Evolutionary conservation across 1,284 basidiomycete species (phyloP).

Genomic region (Boletus subluridellus): DNA sequence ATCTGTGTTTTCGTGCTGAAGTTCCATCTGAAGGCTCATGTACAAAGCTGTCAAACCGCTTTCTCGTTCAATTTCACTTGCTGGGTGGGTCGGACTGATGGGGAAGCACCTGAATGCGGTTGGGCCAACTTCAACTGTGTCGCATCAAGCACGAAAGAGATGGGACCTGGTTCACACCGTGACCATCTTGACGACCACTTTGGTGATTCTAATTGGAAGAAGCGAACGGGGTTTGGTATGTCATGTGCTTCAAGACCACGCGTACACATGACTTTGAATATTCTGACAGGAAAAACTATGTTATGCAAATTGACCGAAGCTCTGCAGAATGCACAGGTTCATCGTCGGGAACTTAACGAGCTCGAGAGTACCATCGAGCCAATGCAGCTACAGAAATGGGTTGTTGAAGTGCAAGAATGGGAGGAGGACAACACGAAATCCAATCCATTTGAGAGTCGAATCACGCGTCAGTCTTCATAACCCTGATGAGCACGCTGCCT

Average conservation of each 20-base stretch:
- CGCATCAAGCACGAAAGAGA: conserved; percentile 5
- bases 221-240: not conserved
- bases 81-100: not conserved
- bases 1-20: not conserved
- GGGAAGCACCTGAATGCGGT: not conserved
- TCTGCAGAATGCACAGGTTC: not conserved
- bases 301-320: not conserved
- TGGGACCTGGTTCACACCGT: not conserved
- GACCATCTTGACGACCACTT: conserved; percentile 1
- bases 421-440: not conserved
- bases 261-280: not conserved
- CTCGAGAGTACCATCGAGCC: not conserved
- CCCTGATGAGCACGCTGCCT: no score
- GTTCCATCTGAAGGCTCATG: conserved; percentile 3
- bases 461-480: no score
- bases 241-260: no score
- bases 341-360: not conserved
- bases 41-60: not conserved
- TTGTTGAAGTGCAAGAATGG: not conserved
- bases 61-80: not conserved
- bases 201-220: conserved; percentile 5
- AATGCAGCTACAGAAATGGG: not conserved
- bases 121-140: not conserved
- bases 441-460: conserved; percentile 7
- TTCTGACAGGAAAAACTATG: not conserved